phyloP scores from a whole-genome alignment of 768 basidiomycete species.

The Leccinum olivaceopallidum region DNA sequence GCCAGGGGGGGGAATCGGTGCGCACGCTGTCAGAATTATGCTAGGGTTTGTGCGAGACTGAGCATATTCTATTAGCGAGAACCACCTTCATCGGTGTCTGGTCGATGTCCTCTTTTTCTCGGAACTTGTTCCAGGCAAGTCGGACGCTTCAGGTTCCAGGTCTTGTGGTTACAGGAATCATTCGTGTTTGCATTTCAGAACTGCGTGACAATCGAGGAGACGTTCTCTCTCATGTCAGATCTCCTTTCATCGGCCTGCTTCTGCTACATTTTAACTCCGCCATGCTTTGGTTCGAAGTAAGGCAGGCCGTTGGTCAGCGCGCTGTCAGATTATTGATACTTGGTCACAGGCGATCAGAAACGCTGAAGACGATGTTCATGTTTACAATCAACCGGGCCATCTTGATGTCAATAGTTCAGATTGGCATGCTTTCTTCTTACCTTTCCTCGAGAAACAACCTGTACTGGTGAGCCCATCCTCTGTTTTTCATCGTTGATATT shows the following conservation, averaged over 20 bases:
- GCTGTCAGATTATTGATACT: background rate
- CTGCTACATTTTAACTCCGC: conserved; percentile 16
- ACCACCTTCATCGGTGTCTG: conserved; percentile 12
- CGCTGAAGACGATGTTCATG: conserved; percentile 16
- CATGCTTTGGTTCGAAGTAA: conserved; percentile 8
- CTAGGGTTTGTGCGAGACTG: conserved; percentile 4
- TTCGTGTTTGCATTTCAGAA: conserved; percentile 2
- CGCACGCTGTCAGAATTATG: background rate
- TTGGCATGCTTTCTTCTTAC: conserved; percentile 19
- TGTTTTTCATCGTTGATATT: background rate
- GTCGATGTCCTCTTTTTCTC: conserved; percentile 5
- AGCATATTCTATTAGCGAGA: conserved; percentile 12
- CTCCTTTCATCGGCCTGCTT: conserved; percentile 15
- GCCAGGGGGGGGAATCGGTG: conserved; percentile 11
- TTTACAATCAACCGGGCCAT: conserved; percentile 22
- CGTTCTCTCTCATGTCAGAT: conserved; percentile 16
- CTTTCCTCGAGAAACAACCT: conserved; percentile 12
- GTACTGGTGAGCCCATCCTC: conserved; percentile 16
- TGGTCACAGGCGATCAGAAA: conserved; percentile 13
- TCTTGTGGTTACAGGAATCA: background rate
- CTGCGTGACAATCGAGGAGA: conserved; percentile 13
- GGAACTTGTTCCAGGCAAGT: conserved; percentile 12
- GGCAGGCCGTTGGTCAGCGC: background rate
- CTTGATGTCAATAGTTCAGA: conserved; percentile 19
- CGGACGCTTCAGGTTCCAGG: background rate